Conservation (phyloP, 2,329 filamentous ascomycete species). For the Periconia macrospinosa region DNA sequence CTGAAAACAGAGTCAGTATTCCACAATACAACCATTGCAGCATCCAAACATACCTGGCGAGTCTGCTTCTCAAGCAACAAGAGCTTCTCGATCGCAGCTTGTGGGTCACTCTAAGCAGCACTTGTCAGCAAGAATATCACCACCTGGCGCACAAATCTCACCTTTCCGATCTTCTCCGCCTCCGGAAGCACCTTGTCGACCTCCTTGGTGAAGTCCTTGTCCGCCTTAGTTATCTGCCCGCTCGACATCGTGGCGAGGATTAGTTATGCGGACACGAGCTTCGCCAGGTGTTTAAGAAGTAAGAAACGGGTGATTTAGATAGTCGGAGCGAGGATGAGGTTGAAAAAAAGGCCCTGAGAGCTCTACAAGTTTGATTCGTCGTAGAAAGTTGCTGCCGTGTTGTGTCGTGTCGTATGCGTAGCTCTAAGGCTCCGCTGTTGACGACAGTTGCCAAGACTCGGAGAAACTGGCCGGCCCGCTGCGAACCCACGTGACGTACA, state of each 20-base stretch:
- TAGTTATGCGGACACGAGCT: slow-evolving; percentile 2
- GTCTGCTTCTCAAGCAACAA: slow-evolving; percentile 92
- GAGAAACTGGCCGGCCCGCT: slow-evolving; percentile 1
- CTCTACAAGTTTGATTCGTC: neutral
- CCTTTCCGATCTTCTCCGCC: slow-evolving; percentile 86
- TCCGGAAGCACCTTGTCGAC: slow-evolving; percentile 89
- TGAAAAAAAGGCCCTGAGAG: neutral
- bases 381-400: neutral
- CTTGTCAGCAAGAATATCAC: slow-evolving; percentile 20
- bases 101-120: slow-evolving; percentile 67
- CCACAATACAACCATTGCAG: neutral
- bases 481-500: neutral
- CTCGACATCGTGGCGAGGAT: slow-evolving; percentile 69
- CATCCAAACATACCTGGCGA: slow-evolving; percentile 69
- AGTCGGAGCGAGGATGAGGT: neutral
- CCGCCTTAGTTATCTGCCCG: slow-evolving; percentile 78
- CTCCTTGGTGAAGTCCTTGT: slow-evolving; percentile 99
- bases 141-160: slow-evolving; percentile 45
- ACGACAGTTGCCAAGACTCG: slow-evolving; percentile 1
- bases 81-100: slow-evolving; percentile 91
- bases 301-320: neutral
- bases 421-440: slow-evolving; percentile 6
- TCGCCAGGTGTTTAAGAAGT: neutral
- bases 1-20: slow-evolving; percentile 51
- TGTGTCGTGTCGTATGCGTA: neutral